Percentiles rank a stretch among this genome's conserved stretches.
Evolutionary conservation across 345 rosid species (phyloP).

Genomic region (Arabidopsis arenosa): DNA sequence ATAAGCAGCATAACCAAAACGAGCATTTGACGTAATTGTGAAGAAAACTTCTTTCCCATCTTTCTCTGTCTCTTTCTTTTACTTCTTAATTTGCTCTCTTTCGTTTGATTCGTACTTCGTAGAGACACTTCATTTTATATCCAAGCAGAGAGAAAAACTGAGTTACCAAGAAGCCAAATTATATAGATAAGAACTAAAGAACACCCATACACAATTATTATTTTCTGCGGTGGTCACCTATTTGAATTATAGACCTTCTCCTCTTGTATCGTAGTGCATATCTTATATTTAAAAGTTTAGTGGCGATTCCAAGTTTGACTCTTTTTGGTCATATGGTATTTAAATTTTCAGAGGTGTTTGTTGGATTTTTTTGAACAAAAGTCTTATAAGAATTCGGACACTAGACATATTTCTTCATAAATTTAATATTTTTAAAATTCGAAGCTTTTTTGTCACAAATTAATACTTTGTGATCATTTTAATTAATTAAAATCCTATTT

Average conservation of each 20-base stretch:
- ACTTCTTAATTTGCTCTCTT: not conserved
- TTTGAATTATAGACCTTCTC: not conserved
- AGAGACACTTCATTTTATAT: slow-evolving; percentile 10
- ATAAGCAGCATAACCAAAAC: slow-evolving; percentile 6
- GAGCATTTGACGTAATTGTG: not conserved
- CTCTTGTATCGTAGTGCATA: not conserved
- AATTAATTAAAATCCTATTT: too few species aligned
- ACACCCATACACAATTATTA: not conserved
- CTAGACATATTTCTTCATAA: too few species aligned
- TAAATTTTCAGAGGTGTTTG: not conserved
- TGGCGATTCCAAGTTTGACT: not conserved
- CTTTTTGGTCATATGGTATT: not conserved
- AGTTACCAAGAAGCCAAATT: not conserved
- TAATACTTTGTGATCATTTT: too few species aligned
- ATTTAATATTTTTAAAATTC: too few species aligned
- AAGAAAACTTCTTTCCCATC: slow-evolving; percentile 1
- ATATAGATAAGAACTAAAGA: slow-evolving; percentile 1
- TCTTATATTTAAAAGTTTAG: not conserved
- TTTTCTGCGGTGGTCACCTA: not conserved
- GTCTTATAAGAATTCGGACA: too few species aligned
- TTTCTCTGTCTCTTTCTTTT: not conserved
- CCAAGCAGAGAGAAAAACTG: not conserved
- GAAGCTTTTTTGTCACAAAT: too few species aligned
- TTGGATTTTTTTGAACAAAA: too few species aligned
- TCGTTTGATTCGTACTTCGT: not conserved